These are phyloP conservation scores for Tagetes erecta DNA, from an alignment of 129 eudicot genomes.

Conservation along the genomic window DNA sequence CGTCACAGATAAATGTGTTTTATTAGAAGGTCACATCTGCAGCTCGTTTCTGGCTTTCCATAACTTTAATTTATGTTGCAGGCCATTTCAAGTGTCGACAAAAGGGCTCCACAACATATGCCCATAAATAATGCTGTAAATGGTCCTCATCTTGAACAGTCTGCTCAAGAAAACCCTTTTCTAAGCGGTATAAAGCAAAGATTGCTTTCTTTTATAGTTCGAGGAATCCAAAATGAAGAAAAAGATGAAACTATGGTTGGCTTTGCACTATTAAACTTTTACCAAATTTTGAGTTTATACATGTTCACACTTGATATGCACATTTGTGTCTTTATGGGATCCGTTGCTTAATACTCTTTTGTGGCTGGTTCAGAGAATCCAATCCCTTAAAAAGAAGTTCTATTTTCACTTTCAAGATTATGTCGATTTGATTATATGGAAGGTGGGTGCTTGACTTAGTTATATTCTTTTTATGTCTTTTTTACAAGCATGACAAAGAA, in stretches of 20 bases:
- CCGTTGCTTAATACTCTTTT: constrained; percentile 24
- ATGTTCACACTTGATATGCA: neutral
- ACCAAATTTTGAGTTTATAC: constrained; percentile 4
- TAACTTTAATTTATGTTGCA: constrained; percentile 33
- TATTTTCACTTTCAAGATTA: constrained; percentile 96
- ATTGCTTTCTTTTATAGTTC: constrained; percentile 85
- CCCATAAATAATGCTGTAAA: constrained; percentile 41
- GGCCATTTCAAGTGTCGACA: constrained; percentile 43
- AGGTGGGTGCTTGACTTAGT: constrained; percentile 46
- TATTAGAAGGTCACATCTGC: neutral
- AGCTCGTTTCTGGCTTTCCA: neutral
- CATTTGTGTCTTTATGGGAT: constrained; percentile 7
- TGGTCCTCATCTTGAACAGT: constrained; percentile 43
- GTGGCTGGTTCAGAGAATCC: constrained; percentile 69
- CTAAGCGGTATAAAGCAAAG: constrained; percentile 92
- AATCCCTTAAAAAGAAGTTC: constrained; percentile 91
- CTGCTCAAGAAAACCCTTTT: constrained; percentile 50
- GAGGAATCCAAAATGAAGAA: constrained; percentile 88
- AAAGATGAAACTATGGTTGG: constrained; percentile 76
- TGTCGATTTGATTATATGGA: constrained; percentile 92
- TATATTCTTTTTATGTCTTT: neutral
- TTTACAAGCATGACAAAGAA: constrained; percentile 1
- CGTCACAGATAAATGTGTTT: neutral
- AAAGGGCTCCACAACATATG: constrained; percentile 40
- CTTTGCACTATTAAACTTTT: constrained; percentile 26